Evolutionary conservation across 441 rosid genomes (phyloP), one percentile per base, ranked within the genome.

Genomic region (Brassica balearica): DNA sequence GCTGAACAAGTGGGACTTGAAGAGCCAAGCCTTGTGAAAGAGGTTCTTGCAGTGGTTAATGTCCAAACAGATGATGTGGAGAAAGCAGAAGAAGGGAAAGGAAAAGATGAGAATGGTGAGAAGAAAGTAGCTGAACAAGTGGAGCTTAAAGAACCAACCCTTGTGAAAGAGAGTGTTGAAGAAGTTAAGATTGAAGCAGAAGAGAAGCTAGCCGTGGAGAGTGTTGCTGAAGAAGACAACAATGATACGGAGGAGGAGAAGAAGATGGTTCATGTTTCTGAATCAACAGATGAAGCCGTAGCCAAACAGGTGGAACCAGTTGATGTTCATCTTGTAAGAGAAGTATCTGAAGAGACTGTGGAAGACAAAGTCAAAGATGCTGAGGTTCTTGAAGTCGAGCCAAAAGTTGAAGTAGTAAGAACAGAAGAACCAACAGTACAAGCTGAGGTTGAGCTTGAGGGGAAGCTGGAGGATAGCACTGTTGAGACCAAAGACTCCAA

Each of bases 121-220:
- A 10, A 68, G 60, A 80, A 70, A 19, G 66, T 64, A 48, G 82
- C 74, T 74, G 76, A 74, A 20, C 43, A 74, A 64, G 36, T 70
- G 56, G 82, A 65, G 27, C 36, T 65, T 58, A 46, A 59, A 56
- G 82, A 66, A 23, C 63, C 69, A 60, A 65, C 5, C n/a, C 34
- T 65, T 73, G 74, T 73, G 73, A 25, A 48, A 55, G 72, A 73
- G 22, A 20, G 46, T 46, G 69, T 46, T 58, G 76, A 55, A 17
- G 19, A 17, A 17, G 19, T 17, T 17, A 17, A 17, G 19, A 17
- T 17, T 17, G 19, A 77, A 67, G 23, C 60, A 56, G 72, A 74
- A 68, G 71, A 41, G 68, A 71, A 82, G 8, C 19, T 17, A 17
- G 19, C 19, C 19, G 19, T 17, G 19, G 19, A 17, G 19, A 17